Percentiles rank a stretch among this genome's conserved stretches.
phyloP scores from a whole-genome alignment of 495 filamentous ascomycete genomes.

The Copromyces sp. region DNA sequence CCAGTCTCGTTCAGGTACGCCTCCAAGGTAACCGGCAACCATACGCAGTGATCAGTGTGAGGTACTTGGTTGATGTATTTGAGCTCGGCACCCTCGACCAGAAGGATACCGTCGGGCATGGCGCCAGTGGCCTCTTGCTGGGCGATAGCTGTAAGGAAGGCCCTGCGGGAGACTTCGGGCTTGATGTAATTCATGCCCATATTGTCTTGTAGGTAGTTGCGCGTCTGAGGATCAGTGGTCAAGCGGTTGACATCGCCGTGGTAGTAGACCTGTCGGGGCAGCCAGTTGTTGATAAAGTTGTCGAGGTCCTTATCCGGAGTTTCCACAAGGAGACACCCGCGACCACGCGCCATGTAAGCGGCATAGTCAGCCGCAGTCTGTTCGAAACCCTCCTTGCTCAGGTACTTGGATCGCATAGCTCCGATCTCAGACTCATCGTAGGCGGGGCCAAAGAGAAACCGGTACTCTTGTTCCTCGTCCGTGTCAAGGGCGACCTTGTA shows the following conservation, averaged over 20 bases:
- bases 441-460: conserved; percentile 46
- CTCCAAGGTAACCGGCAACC: conserved; percentile 44
- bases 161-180: conserved; percentile 35
- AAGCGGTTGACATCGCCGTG: conserved; percentile 49
- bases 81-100: conserved; percentile 43
- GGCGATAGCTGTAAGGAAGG: conserved; percentile 37
- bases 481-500: conserved; percentile 34
- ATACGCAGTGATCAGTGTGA: conserved; percentile 49
- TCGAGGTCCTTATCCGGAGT: conserved; percentile 46
- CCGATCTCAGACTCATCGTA: conserved; percentile 40
- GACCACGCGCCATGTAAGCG: conserved; percentile 37
- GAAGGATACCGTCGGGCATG: conserved; percentile 47
- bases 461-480: conserved; percentile 34
- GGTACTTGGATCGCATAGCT: conserved; percentile 36
- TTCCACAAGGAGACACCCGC: conserved; percentile 41
- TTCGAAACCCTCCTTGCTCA: conserved; percentile 39
- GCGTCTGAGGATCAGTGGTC: conserved; percentile 48
- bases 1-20: conserved; percentile 44
- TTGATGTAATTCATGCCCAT: conserved; percentile 52
- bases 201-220: conserved; percentile 50
- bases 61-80: conserved; percentile 52
- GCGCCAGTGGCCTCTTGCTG: conserved; percentile 45
- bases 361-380: conserved; percentile 34
- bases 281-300: conserved; percentile 51
- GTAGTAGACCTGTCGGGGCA: conserved; percentile 47